Conservation (phyloP, 169 alveolate species). For the Perkinsus chesapeaki region DNA sequence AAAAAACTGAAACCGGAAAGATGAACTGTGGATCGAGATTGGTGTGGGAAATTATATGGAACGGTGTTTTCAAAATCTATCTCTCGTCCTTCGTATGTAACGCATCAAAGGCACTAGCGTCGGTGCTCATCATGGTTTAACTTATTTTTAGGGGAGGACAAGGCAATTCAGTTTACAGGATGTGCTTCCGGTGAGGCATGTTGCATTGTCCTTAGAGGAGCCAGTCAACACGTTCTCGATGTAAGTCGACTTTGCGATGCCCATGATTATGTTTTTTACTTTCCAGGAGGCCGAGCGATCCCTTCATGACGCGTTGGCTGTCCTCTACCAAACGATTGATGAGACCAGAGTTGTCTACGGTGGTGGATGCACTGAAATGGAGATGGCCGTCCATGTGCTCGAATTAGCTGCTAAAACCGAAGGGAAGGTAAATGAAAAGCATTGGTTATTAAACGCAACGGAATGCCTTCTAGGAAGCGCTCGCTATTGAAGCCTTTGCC, state of each 20-base stretch:
- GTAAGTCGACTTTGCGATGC: not conserved
- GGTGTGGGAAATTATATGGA: too few relatives aligned
- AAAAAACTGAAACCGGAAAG: too few relatives aligned
- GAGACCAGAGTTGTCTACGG: conserved; percentile 89
- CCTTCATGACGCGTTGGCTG: conserved; percentile 98
- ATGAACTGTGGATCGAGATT: too few relatives aligned
- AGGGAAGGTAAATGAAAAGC: conserved; percentile 64
- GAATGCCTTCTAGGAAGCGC: conserved; percentile 51
- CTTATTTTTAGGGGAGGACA: conserved; percentile 92
- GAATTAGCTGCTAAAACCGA: conserved; percentile 81
- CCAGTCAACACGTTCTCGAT: conserved; percentile 95
- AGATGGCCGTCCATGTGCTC: conserved; percentile 94
- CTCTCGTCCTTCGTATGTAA: too few relatives aligned
- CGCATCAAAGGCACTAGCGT: too few relatives aligned
- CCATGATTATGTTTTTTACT: not conserved
- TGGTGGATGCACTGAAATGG: conserved; percentile 97
- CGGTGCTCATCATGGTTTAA: too few relatives aligned
- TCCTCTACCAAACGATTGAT: conserved; percentile 82
- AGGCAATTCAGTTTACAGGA: conserved; percentile 91
- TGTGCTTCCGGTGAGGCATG: conserved; percentile 86
- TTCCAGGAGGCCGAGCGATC: conserved; percentile 97
- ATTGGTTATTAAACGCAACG: too few relatives aligned
- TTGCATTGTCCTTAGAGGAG: conserved; percentile 95
- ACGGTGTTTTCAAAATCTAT: too few relatives aligned
- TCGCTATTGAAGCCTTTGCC: conserved; percentile 96